These are phyloP conservation scores for Leccinum uliginosum DNA, from an alignment of 768 basidiomycete genomes.

Conservation along the genomic window DNA sequence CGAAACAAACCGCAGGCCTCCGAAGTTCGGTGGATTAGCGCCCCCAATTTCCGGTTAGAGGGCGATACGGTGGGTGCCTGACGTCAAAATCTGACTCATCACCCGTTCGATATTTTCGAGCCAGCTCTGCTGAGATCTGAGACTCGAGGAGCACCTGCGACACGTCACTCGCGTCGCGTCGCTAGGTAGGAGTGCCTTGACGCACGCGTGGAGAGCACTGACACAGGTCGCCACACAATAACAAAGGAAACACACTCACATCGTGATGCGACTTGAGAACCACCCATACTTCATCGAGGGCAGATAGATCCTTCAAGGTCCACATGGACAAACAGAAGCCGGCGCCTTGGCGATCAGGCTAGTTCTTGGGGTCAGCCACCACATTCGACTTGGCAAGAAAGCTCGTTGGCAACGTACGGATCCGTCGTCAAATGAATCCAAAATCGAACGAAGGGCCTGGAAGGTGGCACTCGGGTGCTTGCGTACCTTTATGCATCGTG, in stretches of 20 bases:
- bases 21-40: background rate
- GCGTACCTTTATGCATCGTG: constrained; percentile 18
- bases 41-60: constrained; percentile 2
- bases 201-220: constrained; percentile 1
- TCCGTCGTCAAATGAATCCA: constrained; percentile 20
- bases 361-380: constrained; percentile 18
- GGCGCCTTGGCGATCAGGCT: constrained; percentile 2
- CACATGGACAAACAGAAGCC: constrained; percentile 43
- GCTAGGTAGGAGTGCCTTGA: background rate
- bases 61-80: constrained; percentile 16
- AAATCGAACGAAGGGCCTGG: constrained; percentile 23
- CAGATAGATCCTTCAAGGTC: constrained; percentile 37
- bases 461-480: constrained; percentile 22
- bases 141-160: background rate
- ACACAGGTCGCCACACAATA: background rate
- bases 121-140: constrained; percentile 1
- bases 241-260: constrained; percentile 35
- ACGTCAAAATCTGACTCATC: constrained; percentile 17
- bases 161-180: background rate
- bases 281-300: constrained; percentile 44
- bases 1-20: constrained; percentile 7
- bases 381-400: background rate
- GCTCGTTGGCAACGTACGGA: constrained; percentile 14
- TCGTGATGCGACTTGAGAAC: constrained; percentile 60
- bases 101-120: constrained; percentile 1